Base-by-base conservation (phyloP, 1,284 basidiomycete species). In the Fistulina hepatica region DNA sequence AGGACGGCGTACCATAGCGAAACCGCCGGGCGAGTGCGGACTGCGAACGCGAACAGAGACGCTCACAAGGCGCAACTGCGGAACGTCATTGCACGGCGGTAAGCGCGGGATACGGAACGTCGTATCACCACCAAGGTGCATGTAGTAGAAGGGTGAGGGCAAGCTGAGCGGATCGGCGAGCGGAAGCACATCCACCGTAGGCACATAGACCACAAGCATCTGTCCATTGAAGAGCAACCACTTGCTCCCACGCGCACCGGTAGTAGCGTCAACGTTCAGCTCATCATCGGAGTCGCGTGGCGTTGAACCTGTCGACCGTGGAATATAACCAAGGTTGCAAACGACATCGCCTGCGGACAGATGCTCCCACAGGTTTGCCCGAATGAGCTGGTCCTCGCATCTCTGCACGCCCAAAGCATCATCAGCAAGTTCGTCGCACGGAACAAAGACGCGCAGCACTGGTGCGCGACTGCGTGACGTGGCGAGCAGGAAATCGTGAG, bases 261-360 rank as follows among this genome's bases (percentile, higher is more conserved):
- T 32, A 37, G 43, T 34, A 32, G 48, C 43, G 20, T 47, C 46
- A 33, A 36, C 32, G 15, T 42, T 33, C 24, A 41, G 42, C 32
- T 56, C 53, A 36, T 57, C 54, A 19, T 52, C 50, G 23, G 47
- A 47, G 31, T 47, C 45, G 25, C 52, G 40, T 8, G 44, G 33
- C n/a, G 42, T 53, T 3, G 68, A 61, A n/a, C 60, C 45, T 13
- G 48, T 50, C 9, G 54, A 52, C 15, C 28, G 15, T 1, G 73
- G 74, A 6, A 86, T 64, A 49, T 74, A 83, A 6, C 82, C 82
- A 35, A 86, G 64, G 52, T 86, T 86, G 54, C 77, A 83, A 16
- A 86, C 67, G 26, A 84, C 56, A 50, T 86, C 82, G 2, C 83
- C 82, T 0, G 67, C 67, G 3, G 76, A 80, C 22, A 86, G 65